Evolutionary conservation across 2,329 filamentous ascomycete species (phyloP).

Genomic region (Aspergillus sp.): DNA sequence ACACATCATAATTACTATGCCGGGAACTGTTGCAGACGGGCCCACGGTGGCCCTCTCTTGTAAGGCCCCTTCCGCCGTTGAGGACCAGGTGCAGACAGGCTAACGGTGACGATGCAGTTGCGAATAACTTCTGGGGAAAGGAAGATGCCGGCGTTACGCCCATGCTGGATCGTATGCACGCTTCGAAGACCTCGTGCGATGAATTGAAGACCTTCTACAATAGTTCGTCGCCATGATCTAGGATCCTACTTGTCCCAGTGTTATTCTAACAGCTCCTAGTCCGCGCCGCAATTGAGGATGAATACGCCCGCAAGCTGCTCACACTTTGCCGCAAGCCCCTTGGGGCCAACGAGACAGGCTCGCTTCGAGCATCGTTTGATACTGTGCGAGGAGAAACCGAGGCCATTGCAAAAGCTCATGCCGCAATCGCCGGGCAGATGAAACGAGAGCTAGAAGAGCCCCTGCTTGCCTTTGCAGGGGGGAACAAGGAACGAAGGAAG

Average conservation of each 20-base stretch:
- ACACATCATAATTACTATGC: conserved; percentile 49
- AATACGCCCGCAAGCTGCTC: conserved; percentile 87
- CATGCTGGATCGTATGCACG: conserved; percentile 89
- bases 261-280: conserved; percentile 51
- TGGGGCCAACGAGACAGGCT: conserved; percentile 83
- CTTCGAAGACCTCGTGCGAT: conserved; percentile 90
- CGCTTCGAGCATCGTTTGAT: conserved; percentile 80
- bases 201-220: conserved; percentile 90
- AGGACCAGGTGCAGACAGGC: neutral
- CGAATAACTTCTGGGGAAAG: conserved; percentile 99
- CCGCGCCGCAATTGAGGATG: conserved; percentile 91
- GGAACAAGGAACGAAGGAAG: conserved; percentile 94
- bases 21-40: conserved; percentile 59
- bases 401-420: conserved; percentile 89
- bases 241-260: neutral
- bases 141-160: conserved; percentile 94
- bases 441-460: conserved; percentile 95
- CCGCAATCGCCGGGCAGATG: conserved; percentile 89
- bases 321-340: conserved; percentile 83
- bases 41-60: conserved; percentile 69
- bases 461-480: conserved; percentile 83
- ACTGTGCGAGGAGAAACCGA: conserved; percentile 86
- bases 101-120: conserved; percentile 54
- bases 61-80: conserved; percentile 38
- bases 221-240: conserved; percentile 52